phyloP scores from a whole-genome alignment of 139 green algal genomes.

The Tetradesmus lagerheimii region DNA sequence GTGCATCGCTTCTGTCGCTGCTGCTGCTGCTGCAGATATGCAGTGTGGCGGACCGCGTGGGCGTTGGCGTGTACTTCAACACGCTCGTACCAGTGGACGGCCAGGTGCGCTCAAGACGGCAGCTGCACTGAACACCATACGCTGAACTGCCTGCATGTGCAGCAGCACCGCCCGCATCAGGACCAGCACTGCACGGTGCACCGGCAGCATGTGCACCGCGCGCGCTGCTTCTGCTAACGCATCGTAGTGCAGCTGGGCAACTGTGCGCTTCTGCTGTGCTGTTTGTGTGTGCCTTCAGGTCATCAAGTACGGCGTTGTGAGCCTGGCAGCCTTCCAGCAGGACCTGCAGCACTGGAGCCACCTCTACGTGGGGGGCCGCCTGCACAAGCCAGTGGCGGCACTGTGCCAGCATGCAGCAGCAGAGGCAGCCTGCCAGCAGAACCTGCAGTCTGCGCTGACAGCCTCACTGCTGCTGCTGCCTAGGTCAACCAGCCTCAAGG shows the following conservation, averaged over 20 bases:
- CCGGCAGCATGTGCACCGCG: neutral
- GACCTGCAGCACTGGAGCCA: constrained; percentile 83
- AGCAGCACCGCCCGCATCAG: neutral
- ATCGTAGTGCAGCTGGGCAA: too few relatives aligned
- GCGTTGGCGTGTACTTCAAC: constrained; percentile 90
- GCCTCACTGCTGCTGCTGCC: constrained; percentile 84
- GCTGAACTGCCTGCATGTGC: neutral
- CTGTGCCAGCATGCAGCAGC: constrained; percentile 35
- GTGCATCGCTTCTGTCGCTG: neutral
- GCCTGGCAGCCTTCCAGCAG: constrained; percentile 53
- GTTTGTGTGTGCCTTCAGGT: constrained; percentile 42
- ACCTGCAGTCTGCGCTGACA: constrained; percentile 73
- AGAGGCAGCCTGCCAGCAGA: constrained; percentile 50
- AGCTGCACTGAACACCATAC: neutral
- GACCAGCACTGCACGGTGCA: neutral
- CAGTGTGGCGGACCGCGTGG: constrained; percentile 68
- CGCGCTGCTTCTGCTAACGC: neutral
- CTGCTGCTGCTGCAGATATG: constrained; percentile 55
- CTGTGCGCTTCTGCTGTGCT: neutral
- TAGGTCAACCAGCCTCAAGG: constrained; percentile 64
- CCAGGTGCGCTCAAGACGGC: constrained; percentile 48
- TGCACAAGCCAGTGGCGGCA: constrained; percentile 88
- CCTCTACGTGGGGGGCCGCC: constrained; percentile 82
- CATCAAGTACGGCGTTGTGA: constrained; percentile 93
- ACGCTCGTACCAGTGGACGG: constrained; percentile 71